Conservation (phyloP, 2,329 filamentous ascomycete species). For the Trichophaea hybrida region DNA sequence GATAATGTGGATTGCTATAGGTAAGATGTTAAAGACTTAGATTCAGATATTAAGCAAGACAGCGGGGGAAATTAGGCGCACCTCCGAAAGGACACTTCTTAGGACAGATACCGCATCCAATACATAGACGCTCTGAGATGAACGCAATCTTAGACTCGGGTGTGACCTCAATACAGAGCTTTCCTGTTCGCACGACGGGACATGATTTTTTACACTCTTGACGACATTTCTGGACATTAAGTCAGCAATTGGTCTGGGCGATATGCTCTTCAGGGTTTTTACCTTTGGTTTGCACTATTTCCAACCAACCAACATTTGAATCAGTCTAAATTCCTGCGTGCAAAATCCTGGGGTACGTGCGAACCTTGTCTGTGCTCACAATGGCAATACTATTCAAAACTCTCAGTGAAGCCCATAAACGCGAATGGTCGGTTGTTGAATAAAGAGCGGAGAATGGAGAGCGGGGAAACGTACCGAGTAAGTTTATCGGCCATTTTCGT, state of each 20-base stretch:
- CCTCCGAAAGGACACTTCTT: slow-evolving; percentile 99
- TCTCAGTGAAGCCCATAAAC: neutral
- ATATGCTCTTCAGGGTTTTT: slow-evolving; percentile 26
- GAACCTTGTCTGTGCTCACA: slow-evolving; percentile 92
- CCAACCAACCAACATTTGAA: slow-evolving; percentile 25
- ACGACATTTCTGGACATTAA: slow-evolving; percentile 66
- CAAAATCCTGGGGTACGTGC: slow-evolving; percentile 24
- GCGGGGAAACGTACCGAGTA: slow-evolving; percentile 56
- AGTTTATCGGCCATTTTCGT: slow-evolving; percentile 71
- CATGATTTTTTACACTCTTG: slow-evolving; percentile 99
- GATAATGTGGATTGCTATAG: slow-evolving; percentile 75
- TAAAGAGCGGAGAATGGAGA: slow-evolving; percentile 28
- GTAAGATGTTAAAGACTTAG: neutral
- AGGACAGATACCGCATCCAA: slow-evolving; percentile 97
- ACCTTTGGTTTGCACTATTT: slow-evolving; percentile 77
- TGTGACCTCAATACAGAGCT: slow-evolving; percentile 90
- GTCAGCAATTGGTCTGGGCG: slow-evolving; percentile 22
- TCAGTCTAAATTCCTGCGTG: slow-evolving; percentile 29
- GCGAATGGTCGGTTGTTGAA: too few species aligned
- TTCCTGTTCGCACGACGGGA: slow-evolving; percentile 91
- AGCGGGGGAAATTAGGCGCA: slow-evolving; percentile 8
- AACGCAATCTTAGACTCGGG: slow-evolving; percentile 87
- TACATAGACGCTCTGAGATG: slow-evolving; percentile 90
- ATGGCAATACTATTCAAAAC: slow-evolving; percentile 68
- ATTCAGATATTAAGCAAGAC: neutral